Percentiles rank a stretch among this genome's conserved stretches.
phyloP scores from a whole-genome alignment of 2,329 filamentous ascomycete species.

The Phaeophleospora eucalypticola region DNA sequence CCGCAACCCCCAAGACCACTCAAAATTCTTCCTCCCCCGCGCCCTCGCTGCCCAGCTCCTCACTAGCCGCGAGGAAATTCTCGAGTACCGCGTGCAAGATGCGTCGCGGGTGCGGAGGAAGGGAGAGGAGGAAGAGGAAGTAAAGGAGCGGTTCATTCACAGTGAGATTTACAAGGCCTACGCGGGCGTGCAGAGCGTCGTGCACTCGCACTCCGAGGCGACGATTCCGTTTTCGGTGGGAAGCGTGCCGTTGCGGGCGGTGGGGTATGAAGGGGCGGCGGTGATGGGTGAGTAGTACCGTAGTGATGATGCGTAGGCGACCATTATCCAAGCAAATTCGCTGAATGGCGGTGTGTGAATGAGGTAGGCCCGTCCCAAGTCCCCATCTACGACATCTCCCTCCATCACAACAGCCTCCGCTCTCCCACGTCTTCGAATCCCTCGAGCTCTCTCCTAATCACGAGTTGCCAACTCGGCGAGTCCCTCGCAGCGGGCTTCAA shows the following conservation, averaged over 20 bases:
- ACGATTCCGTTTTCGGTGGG: conserved; percentile 43
- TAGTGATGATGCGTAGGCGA: too few relatives aligned
- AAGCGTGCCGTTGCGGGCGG: conserved; percentile 40
- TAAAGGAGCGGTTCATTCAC: conserved; percentile 47
- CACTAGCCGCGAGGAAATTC: conserved; percentile 38
- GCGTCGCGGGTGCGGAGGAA: conserved; percentile 30
- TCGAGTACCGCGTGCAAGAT: conserved; percentile 44
- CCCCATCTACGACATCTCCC: conserved; percentile 33
- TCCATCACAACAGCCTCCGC: conserved; percentile 33
- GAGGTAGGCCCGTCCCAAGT: conserved; percentile 20
- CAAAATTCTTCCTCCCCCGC: conserved; percentile 44
- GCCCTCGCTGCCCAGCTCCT: conserved; percentile 44
- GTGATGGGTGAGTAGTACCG: conserved; percentile 35
- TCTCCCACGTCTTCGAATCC: conserved; percentile 23
- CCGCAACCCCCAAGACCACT: conserved; percentile 33
- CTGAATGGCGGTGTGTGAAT: neutral
- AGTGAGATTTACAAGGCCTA: conserved; percentile 43
- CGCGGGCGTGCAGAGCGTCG: conserved; percentile 40
- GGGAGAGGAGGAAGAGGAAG: conserved; percentile 31
- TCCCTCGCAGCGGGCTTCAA: conserved; percentile 33
- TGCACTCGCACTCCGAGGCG: conserved; percentile 42
- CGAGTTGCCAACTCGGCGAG: conserved; percentile 31
- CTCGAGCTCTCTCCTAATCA: conserved; percentile 33
- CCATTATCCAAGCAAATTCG: too few relatives aligned
- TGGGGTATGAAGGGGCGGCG: conserved; percentile 42